Percentiles rank a stretch among this genome's conserved stretches.
Conservation (phyloP, 139 green algal species). For the Chlamydomonas eustigma region DNA sequence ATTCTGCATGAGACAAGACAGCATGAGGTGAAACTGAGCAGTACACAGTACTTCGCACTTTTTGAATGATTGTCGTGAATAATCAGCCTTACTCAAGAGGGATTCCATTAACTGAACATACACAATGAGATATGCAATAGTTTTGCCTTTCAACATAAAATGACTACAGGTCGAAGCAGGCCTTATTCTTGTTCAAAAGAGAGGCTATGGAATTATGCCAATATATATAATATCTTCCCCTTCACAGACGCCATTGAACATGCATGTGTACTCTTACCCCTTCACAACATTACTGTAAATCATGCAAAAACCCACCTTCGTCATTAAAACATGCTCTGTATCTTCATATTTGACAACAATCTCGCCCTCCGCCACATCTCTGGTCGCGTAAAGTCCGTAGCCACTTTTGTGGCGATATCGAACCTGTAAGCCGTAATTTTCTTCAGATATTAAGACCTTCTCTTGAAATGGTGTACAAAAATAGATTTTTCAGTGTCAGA, state of each 20-base stretch:
- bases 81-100: no score
- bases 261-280: no score
- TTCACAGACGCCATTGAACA: no score
- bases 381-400: slow-evolving; percentile 15
- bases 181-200: background rate
- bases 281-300: no score
- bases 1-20: background rate
- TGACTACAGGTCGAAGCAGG: no score
- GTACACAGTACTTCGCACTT: background rate
- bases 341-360: slow-evolving; percentile 16
- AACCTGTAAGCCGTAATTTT: background rate
- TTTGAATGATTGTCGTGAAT: background rate
- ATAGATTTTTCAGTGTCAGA: no score
- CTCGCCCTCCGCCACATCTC: background rate
- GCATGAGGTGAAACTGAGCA: background rate
- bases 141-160: no score
- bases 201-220: no score
- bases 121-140: no score
- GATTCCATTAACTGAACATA: no score
- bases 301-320: background rate
- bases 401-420: background rate
- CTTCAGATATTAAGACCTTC: background rate
- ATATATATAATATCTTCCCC: no score
- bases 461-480: no score
- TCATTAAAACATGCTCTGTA: background rate